These are phyloP conservation scores for Entomortierella lignicola DNA, from an alignment of 192 early-diverging fungal genomes.

Conservation along the genomic window DNA sequence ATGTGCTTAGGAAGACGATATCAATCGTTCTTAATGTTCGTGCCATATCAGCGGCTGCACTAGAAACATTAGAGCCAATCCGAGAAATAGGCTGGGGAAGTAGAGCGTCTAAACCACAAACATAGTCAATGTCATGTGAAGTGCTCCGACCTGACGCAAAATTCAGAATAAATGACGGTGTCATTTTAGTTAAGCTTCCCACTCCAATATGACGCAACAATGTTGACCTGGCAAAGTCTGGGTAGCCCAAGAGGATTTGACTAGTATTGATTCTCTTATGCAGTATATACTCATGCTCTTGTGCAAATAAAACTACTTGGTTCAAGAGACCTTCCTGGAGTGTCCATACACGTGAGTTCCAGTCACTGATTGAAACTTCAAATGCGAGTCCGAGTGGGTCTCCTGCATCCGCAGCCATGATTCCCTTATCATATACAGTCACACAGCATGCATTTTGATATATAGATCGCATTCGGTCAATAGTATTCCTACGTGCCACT, in stretches of 20 bases:
- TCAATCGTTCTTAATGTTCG: neutral
- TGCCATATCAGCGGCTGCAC: slow-evolving; percentile 3
- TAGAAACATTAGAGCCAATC: neutral
- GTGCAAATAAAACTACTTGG: neutral
- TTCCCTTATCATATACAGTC: slow-evolving; percentile 5
- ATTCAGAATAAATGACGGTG: neutral
- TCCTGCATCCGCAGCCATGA: slow-evolving; percentile 7
- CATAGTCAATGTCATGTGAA: slow-evolving; percentile 3
- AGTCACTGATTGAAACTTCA: slow-evolving; percentile 13
- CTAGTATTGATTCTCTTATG: neutral
- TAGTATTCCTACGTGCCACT: neutral
- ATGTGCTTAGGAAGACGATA: neutral
- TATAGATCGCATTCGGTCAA: slow-evolving; percentile 13
- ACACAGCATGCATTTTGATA: slow-evolving; percentile 4
- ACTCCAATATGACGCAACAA: neutral
- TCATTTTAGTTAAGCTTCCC: neutral
- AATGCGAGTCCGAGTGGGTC: slow-evolving; percentile 6
- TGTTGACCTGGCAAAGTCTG: neutral
- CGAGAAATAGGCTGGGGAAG: neutral
- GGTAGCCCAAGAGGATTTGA: neutral
- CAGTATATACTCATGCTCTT: slow-evolving; percentile 1
- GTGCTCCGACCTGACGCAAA: slow-evolving; percentile 3
- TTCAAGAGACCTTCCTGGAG: slow-evolving; percentile 12
- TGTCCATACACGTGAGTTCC: slow-evolving; percentile 17
- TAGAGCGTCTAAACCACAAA: slow-evolving; percentile 13